Percentiles rank a stretch among this genome's conserved stretches.
These are phyloP conservation scores for Eremothecium sinecaudum DNA, from an alignment of 1,139 yeast genomes.

Conservation along the genomic window DNA sequence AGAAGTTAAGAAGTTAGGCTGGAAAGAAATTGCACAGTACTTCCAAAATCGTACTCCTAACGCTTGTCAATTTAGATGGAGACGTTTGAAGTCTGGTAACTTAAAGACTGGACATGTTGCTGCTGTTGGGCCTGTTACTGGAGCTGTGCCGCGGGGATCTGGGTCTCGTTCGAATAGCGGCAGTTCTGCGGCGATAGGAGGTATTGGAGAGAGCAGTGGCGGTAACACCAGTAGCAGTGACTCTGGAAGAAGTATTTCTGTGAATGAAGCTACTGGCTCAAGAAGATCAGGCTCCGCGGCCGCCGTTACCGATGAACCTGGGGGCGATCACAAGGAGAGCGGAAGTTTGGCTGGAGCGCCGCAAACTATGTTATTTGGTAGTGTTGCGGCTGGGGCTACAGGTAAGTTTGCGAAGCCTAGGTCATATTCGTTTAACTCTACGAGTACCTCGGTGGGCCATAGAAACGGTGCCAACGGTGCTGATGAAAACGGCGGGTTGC, in stretches of 20 bases:
- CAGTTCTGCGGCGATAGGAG: conserved; percentile 14
- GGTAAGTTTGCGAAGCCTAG: conserved; percentile 24
- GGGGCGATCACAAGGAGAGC: background rate
- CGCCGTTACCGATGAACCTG: background rate
- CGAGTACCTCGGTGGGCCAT: conserved; percentile 1
- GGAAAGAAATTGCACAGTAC: conserved; percentile 67
- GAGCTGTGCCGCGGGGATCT: conserved; percentile 5
- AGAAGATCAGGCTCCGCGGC: background rate
- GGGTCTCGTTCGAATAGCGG: conserved; percentile 9
- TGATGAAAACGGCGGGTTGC: conserved; percentile 1
- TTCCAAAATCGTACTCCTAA: conserved; percentile 64
- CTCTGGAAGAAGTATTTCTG: conserved; percentile 10
- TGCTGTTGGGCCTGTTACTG: conserved; percentile 6
- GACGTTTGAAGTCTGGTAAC: conserved; percentile 56
- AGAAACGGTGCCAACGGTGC: background rate
- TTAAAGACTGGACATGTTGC: conserved; percentile 46
- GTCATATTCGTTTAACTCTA: conserved; percentile 22
- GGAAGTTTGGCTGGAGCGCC: background rate
- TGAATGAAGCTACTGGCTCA: background rate
- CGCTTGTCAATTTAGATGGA: conserved; percentile 75
- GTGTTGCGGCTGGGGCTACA: conserved; percentile 7
- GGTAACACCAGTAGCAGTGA: conserved; percentile 6
- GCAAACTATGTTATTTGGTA: conserved; percentile 4
- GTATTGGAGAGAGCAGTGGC: conserved; percentile 4
- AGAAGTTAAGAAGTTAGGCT: conserved; percentile 62